Conservation (phyloP, 2,329 filamentous ascomycete genomes). For the Lachnellula hyalina region DNA sequence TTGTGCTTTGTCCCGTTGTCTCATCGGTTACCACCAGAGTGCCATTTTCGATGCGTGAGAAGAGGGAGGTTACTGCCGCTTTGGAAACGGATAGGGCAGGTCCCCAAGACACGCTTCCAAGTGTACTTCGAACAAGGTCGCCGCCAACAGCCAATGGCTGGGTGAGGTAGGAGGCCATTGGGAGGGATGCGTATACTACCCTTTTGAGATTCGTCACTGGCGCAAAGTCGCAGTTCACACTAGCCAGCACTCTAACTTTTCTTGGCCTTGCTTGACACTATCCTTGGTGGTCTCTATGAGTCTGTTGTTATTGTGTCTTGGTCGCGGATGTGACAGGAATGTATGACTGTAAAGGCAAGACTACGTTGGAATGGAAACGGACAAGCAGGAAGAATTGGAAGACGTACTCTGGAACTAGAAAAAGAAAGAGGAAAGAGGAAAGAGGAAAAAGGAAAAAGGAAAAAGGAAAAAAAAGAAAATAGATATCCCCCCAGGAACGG, state of each 20-base stretch:
- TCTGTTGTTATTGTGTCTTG: no score
- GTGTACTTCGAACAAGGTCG: slow-evolving; percentile 37
- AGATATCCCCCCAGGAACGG: slow-evolving; percentile 10
- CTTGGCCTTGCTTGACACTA: no score
- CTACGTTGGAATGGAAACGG: no score
- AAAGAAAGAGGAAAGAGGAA: background rate
- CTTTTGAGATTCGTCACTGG: background rate
- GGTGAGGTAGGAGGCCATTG: slow-evolving; percentile 35
- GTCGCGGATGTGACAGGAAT: no score
- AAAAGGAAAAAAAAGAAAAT: slow-evolving; percentile 2
- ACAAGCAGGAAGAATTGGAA: no score
- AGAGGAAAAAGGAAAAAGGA: background rate
- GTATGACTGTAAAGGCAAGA: no score
- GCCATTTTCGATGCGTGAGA: slow-evolving; percentile 43
- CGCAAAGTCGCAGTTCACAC: background rate
- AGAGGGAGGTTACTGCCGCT: slow-evolving; percentile 40
- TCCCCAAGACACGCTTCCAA: slow-evolving; percentile 44
- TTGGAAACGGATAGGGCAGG: slow-evolving; percentile 44
- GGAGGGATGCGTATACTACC: slow-evolving; percentile 8
- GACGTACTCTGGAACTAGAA: background rate
- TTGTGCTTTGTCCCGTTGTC: slow-evolving; percentile 36
- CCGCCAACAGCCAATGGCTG: slow-evolving; percentile 36
- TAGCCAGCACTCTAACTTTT: background rate
- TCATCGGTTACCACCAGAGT: slow-evolving; percentile 46
- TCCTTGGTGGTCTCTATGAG: no score